These are phyloP conservation scores for Gossypium raimondii DNA, from an alignment of 345 rosid species.

Conservation along the genomic window DNA sequence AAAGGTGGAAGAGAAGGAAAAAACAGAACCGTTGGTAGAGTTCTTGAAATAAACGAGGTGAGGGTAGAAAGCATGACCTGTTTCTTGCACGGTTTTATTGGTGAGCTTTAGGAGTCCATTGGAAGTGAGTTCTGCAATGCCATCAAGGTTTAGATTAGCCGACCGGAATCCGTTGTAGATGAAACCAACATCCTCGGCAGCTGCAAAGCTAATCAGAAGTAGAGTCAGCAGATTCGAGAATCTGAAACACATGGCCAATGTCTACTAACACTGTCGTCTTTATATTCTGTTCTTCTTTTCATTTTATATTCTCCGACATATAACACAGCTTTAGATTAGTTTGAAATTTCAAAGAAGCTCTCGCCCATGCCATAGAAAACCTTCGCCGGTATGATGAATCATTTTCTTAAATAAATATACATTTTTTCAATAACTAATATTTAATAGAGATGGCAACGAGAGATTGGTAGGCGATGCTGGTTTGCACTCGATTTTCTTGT, in stretches of 20 bases:
- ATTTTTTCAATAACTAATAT: too few species aligned
- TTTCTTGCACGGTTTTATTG: conserved; percentile 26
- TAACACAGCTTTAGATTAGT: too few species aligned
- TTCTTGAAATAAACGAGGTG: conserved; percentile 31
- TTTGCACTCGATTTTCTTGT: too few species aligned
- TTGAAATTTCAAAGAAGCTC: too few species aligned
- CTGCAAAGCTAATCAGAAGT: background rate
- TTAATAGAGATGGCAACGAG: too few species aligned
- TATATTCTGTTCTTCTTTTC: background rate
- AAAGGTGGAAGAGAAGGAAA: conserved; percentile 54
- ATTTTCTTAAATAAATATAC: too few species aligned
- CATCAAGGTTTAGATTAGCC: conserved; percentile 38
- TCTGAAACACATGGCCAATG: conserved; percentile 22
- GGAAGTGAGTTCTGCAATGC: conserved; percentile 25
- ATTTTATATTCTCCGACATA: too few species aligned
- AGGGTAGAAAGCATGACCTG: conserved; percentile 52
- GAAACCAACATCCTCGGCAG: conserved; percentile 17
- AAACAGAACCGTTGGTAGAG: conserved; percentile 24
- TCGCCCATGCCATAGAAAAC: too few species aligned
- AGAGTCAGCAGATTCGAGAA: background rate
- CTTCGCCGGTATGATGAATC: too few species aligned
- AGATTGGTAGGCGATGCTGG: too few species aligned
- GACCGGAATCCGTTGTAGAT: conserved; percentile 34
- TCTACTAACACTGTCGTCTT: background rate
- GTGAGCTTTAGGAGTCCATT: conserved; percentile 44